Percentiles rank a stretch among this genome's conserved stretches.
These are phyloP conservation scores for Pelargonium australe DNA, from an alignment of 441 rosid species.

Conservation along the genomic window DNA sequence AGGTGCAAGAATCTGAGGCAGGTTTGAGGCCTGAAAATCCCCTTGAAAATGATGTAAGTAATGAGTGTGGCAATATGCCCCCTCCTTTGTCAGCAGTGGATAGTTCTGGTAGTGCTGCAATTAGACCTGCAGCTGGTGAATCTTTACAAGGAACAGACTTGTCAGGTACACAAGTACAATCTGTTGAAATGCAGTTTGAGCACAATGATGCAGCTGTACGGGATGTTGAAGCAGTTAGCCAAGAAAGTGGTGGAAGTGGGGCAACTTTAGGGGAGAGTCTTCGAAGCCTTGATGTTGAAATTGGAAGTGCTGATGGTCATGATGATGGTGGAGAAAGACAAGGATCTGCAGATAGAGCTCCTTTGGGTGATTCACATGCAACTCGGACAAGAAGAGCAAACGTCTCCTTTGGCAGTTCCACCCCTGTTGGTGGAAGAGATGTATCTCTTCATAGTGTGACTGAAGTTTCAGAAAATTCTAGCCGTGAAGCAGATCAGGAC, in stretches of 20 bases:
- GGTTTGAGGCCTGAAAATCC: slow-evolving; percentile 40
- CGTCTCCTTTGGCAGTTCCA: slow-evolving; percentile 50
- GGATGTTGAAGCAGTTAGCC: slow-evolving; percentile 98
- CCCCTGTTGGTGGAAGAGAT: slow-evolving; percentile 64
- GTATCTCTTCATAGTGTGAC: slow-evolving; percentile 82
- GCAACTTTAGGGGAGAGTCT: slow-evolving; percentile 99
- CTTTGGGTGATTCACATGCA: slow-evolving; percentile 48
- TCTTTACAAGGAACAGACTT: slow-evolving; percentile 34
- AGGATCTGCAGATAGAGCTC: slow-evolving; percentile 62
- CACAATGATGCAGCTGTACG: slow-evolving; percentile 75
- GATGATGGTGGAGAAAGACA: slow-evolving; percentile 96
- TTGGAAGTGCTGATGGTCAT: slow-evolving; percentile 99
- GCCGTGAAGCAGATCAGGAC: slow-evolving; percentile 86
- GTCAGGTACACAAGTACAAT: slow-evolving; percentile 40
- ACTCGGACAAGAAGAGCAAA: slow-evolving; percentile 66
- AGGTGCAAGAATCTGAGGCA: slow-evolving; percentile 44
- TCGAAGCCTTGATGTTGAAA: slow-evolving; percentile 96
- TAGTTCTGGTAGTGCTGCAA: slow-evolving; percentile 44
- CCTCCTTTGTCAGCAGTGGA: slow-evolving; percentile 38
- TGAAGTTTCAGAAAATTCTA: slow-evolving; percentile 91
- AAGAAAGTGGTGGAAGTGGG: slow-evolving; percentile 97
- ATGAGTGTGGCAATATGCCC: slow-evolving; percentile 39
- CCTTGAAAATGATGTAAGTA: slow-evolving; percentile 43
- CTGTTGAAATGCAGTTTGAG: slow-evolving; percentile 90
- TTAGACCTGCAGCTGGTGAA: slow-evolving; percentile 41